Base-by-base conservation (phyloP, 1,139 yeast species). In the Candida mesenterica region DNA sequence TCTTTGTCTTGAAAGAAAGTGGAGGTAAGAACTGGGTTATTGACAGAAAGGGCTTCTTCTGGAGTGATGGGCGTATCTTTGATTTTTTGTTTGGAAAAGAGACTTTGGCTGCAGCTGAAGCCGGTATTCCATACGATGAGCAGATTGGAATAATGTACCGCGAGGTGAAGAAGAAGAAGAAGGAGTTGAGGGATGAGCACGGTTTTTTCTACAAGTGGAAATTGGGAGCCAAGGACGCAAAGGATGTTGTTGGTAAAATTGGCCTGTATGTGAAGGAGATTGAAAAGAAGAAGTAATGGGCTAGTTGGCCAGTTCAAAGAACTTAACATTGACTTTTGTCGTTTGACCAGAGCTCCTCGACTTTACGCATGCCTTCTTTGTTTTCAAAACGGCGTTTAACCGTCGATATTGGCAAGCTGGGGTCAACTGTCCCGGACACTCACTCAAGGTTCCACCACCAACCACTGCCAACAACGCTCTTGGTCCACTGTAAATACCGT, bases 51-150 rank as follows among this genome's bases (percentile, higher is more conserved):
- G 95, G 95, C 13, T 49, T 49, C 69, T 87, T 85, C 62, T 87
- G 95, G 95, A 88, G 92, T 23, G 95, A 87, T 56, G 96, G 95
- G 5, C 69, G 95, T 40, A 84, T 87, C 2, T 83, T 82, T 60
- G 96, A 87, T 58, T 76, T 78, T 38, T 52, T 87, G 19, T 83
- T 87, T 50, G 94, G 95, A 22, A 82, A 84, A 50, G 95, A 86
- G 54, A 62, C 86, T 1, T 55, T 86, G 15, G 83, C 80, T 15
- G 84, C 75, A 40, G 89, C 94, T 3, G 92, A 85, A 56, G 79
- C 77, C 31, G 92, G 92, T 1, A 68, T 82, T 38, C 79, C 85
- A 3, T 81, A 82, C 48, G 90, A 84, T 48, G 72, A 66, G 43
- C 73, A 70, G 45, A 54, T 68, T 38, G 75, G 73, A 6, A 62